Evolutionary conservation across 345 rosid species (phyloP).

Genomic region (Physaria fendleri): DNA sequence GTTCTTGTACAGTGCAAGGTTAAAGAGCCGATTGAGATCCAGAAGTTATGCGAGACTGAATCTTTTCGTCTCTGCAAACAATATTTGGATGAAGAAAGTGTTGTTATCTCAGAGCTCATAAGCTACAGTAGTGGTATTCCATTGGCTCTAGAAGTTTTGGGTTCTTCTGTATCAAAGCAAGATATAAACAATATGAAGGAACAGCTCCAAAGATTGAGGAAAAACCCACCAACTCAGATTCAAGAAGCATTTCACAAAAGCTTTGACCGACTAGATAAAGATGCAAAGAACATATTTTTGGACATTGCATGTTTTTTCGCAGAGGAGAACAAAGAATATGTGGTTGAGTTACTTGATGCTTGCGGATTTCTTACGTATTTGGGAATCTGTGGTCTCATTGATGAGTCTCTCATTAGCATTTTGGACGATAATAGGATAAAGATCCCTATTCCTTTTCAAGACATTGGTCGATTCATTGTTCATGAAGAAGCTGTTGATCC

Average conservation of each 20-base stretch:
- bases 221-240: slow-evolving; percentile 16
- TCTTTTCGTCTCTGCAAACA: slow-evolving; percentile 12
- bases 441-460: slow-evolving; percentile 29
- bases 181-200: background rate
- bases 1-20: slow-evolving; percentile 24
- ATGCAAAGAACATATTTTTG: slow-evolving; percentile 28
- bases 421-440: background rate
- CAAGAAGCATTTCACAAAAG: slow-evolving; percentile 23
- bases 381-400: slow-evolving; percentile 28
- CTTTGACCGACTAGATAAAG: slow-evolving; percentile 27
- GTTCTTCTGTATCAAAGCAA: slow-evolving; percentile 4
- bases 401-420: slow-evolving; percentile 28
- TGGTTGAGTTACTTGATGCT: slow-evolving; percentile 25
- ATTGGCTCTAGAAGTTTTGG: slow-evolving; percentile 6
- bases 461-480: slow-evolving; percentile 20
- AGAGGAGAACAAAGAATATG: slow-evolving; percentile 20
- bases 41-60: background rate
- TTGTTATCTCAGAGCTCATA: background rate
- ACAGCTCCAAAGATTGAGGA: slow-evolving; percentile 7
- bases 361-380: slow-evolving; percentile 12
- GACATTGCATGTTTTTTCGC: slow-evolving; percentile 31
- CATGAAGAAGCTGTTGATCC: slow-evolving; percentile 10
- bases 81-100: background rate
- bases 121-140: slow-evolving; percentile 18
- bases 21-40: background rate